Base-by-base conservation (phyloP, 2,329 filamentous ascomycete genomes). In the Xylaria sp. region DNA sequence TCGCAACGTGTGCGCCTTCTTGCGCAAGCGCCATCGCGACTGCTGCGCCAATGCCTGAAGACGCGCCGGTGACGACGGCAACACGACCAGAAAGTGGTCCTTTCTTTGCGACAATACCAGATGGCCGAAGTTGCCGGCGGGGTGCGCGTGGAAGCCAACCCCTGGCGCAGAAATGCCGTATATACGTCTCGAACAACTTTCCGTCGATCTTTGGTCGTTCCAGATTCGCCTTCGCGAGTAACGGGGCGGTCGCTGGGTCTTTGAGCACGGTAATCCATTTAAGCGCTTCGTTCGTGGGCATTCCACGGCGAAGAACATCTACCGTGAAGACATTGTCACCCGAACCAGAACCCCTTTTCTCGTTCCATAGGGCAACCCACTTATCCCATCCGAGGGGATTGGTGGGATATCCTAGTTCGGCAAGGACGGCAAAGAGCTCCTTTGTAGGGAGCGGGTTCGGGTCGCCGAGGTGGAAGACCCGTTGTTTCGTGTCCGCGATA, bases 291-390 rank as follows among this genome's bases (percentile, higher is more conserved):
- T 88, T 83, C 6, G 82, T 87, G 1, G 90, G 90, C 89, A 92
- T 92, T 61, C 90, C 89, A 63, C 88, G 87, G 53, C 88, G 86
- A 9, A 93, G 84, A 65, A 92, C 90, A 65, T 92, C 89, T 39
- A 90, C 83, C 0, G 90, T 92, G 68, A 91, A 91, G 1, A 85
- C 83, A 47, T 87, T 88, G 54, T 90, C 85, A 62, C 83, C 83
- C 65, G 85, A 87, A 54, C 78, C 77, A 7, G 78, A 78, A 8
- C 86, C 85, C 66, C 89, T 78, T 76, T 88, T 86, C 72, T 90
- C 84, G 48, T 79, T 84, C 90, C 90, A 93, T 1, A 89, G 75
- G 0, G 80, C 76, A 7, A 90, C 85, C 90, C 90, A 93, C 11
- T 90, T 83, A 47, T 90, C 84, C 80, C 87, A 93, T 0, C 76